Conservation (phyloP, 2,329 filamentous ascomycete species). For the Aspergillus sp. region DNA sequence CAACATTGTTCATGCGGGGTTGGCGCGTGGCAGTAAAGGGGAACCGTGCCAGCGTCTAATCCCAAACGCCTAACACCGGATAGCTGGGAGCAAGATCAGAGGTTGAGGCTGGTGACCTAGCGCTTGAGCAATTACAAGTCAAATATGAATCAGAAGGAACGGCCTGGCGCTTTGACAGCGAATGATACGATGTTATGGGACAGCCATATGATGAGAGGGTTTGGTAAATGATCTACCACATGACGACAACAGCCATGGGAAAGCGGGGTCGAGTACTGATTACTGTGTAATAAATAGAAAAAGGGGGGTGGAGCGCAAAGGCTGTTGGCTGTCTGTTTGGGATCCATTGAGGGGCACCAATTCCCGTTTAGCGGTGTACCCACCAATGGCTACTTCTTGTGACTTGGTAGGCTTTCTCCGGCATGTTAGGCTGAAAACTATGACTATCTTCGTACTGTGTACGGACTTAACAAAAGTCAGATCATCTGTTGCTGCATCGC, state of each 20-base stretch:
- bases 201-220: slow-evolving; percentile 11
- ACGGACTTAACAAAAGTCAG: slow-evolving; percentile 5
- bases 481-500: slow-evolving; percentile 6
- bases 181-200: neutral
- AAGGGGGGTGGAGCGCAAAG: slow-evolving; percentile 1
- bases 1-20: slow-evolving; percentile 29
- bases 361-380: slow-evolving; percentile 6
- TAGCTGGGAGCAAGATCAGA: neutral
- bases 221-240: slow-evolving; percentile 17
- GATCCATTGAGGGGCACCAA: slow-evolving; percentile 12
- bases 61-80: slow-evolving; percentile 11
- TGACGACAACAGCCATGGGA: slow-evolving; percentile 24
- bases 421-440: slow-evolving; percentile 18
- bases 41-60: neutral
- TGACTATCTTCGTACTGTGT: neutral
- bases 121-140: neutral
- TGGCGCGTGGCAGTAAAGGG: slow-evolving; percentile 24
- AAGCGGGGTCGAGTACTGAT: slow-evolving; percentile 12
- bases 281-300: slow-evolving; percentile 15
- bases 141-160: slow-evolving; percentile 1
- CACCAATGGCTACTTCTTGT: slow-evolving; percentile 17
- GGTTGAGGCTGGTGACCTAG: slow-evolving; percentile 11
- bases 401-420: slow-evolving; percentile 10
- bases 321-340: slow-evolving; percentile 8
- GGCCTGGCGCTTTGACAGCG: slow-evolving; percentile 4